A percentile compares a stretch with the other conserved stretches of the same genome.
phyloP scores from a whole-genome alignment of 176 grass and related monocot genomes.

The Musa schizocarpa region DNA sequence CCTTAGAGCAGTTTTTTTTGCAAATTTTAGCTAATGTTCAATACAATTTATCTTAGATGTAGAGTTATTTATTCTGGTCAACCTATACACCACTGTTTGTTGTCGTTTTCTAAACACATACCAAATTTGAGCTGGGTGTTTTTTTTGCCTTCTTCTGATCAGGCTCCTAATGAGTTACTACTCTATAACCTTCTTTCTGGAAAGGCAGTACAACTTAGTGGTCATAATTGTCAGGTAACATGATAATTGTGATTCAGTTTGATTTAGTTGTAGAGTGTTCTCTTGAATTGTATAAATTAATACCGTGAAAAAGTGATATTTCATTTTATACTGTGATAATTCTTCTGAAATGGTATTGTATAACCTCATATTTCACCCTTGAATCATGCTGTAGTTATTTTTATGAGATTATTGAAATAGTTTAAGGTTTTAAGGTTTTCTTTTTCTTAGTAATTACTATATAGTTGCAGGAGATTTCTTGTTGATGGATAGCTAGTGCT shows the following conservation, averaged over 20 bases:
- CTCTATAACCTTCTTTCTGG: slow-evolving; percentile 98
- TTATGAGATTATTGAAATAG: too few species aligned
- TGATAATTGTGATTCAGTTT: not conserved
- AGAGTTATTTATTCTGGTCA: too few species aligned
- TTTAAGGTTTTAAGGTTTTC: too few species aligned
- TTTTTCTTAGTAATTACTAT: too few species aligned
- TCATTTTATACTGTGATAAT: not conserved
- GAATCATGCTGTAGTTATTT: too few species aligned
- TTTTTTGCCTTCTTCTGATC: slow-evolving; percentile 7
- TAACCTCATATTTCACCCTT: too few species aligned
- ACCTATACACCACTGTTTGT: not conserved
- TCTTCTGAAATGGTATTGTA: too few species aligned
- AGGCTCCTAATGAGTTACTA: slow-evolving; percentile 94
- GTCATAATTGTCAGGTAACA: slow-evolving; percentile 76
- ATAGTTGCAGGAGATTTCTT: too few species aligned
- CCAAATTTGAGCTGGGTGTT: not conserved
- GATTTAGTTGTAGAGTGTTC: not conserved
- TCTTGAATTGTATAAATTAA: not conserved
- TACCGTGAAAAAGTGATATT: not conserved
- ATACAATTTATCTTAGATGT: too few species aligned
- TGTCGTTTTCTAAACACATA: not conserved
- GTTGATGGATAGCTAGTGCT: too few species aligned
- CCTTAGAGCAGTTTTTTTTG: not conserved
- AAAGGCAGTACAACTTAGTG: slow-evolving; percentile 85
- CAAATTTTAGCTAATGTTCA: too few species aligned